A percentile compares a stretch with the other conserved stretches of the same genome.
These are phyloP conservation scores for Musa beccarii DNA, from an alignment of 176 grass and related monocot species.

Conservation along the genomic window DNA sequence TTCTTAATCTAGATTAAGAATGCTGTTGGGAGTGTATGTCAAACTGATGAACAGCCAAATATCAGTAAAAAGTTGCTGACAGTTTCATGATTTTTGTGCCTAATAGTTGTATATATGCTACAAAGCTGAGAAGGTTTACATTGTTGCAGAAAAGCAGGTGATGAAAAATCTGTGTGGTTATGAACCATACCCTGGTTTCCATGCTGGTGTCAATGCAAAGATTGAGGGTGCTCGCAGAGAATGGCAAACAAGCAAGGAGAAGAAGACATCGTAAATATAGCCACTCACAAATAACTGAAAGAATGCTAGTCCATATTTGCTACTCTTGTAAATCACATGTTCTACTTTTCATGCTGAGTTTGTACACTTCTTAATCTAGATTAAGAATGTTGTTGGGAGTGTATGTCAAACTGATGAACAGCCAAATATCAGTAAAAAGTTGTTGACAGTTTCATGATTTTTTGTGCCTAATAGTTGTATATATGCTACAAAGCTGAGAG, in stretches of 20 bases:
- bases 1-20: no score
- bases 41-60: no score
- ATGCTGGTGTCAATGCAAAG: slow-evolving; percentile 48
- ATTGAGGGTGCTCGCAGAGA: slow-evolving; percentile 48
- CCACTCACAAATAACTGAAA: neutral
- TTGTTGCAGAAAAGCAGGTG: slow-evolving; percentile 1
- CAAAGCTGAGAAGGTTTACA: no score
- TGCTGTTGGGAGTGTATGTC: no score
- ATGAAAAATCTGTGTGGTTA: slow-evolving; percentile 46
- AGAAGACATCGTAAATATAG: slow-evolving; percentile 24
- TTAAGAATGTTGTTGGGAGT: neutral
- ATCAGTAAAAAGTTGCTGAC: no score
- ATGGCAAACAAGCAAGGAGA: slow-evolving; percentile 57
- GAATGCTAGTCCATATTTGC: neutral
- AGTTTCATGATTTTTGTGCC: no score
- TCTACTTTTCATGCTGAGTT: neutral
- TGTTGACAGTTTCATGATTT: no score
- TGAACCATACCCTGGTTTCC: slow-evolving; percentile 86
- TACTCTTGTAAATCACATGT: neutral
- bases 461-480: neutral
- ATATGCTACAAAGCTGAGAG: neutral
- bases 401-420: neutral
- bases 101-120: no score
- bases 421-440: neutral
- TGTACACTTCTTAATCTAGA: neutral